Conservation (phyloP, 768 basidiomycete genomes). For the Scleroderma citrinum region DNA sequence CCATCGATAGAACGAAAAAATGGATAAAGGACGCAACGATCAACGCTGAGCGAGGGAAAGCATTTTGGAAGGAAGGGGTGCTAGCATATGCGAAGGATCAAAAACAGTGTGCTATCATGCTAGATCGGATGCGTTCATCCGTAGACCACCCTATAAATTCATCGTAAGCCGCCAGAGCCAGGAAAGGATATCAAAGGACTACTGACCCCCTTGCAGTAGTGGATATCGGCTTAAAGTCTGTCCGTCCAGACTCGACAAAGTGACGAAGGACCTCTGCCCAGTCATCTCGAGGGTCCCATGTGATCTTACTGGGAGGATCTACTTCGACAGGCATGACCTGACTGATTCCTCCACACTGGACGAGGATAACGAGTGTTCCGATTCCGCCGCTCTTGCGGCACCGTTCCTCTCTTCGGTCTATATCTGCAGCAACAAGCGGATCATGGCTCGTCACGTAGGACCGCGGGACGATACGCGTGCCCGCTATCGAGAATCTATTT, state of each 20-base stretch:
- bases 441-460: slow-evolving; percentile 61
- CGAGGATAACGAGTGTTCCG: slow-evolving; percentile 66
- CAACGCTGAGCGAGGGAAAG: slow-evolving; percentile 17
- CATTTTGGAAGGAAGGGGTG: neutral
- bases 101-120: slow-evolving; percentile 5
- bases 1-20: slow-evolving; percentile 18
- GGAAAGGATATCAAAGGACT: slow-evolving; percentile 1
- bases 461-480: slow-evolving; percentile 66
- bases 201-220: slow-evolving; percentile 71
- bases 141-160: slow-evolving; percentile 36
- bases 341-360: slow-evolving; percentile 69
- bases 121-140: slow-evolving; percentile 25
- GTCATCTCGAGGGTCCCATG: slow-evolving; percentile 71
- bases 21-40: slow-evolving; percentile 22
- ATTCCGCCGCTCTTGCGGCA: slow-evolving; percentile 72
- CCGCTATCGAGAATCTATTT: slow-evolving; percentile 59
- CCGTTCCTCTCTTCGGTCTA: slow-evolving; percentile 73
- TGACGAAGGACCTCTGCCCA: slow-evolving; percentile 65
- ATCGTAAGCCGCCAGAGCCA: slow-evolving; percentile 5
- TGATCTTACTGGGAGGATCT: slow-evolving; percentile 68
- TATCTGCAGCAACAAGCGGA: slow-evolving; percentile 68
- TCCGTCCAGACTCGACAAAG: slow-evolving; percentile 66
- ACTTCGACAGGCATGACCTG: slow-evolving; percentile 88
- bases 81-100: slow-evolving; percentile 7
- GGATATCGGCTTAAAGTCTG: slow-evolving; percentile 80